Conservation (phyloP, 2,329 filamentous ascomycete species). For the Colletotrichum lindemuthianum region DNA sequence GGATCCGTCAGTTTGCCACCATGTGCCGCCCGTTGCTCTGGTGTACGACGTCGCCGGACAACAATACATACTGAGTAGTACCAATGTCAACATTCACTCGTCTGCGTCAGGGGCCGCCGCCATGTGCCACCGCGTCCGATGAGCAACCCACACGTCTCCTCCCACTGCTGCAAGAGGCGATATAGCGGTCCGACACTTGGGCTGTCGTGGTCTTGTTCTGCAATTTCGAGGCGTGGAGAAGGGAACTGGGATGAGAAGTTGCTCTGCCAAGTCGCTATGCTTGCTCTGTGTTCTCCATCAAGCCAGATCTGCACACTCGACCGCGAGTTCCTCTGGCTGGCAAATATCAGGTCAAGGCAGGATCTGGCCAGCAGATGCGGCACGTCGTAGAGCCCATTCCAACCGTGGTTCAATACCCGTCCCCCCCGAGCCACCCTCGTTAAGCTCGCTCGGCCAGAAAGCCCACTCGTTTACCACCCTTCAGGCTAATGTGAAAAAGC, state of each 20-base stretch:
- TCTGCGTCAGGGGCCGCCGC: slow-evolving; percentile 16
- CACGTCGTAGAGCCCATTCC: background rate
- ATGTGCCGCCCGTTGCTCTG: slow-evolving; percentile 25
- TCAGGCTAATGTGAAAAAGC: background rate
- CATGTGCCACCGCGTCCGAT: slow-evolving; percentile 3
- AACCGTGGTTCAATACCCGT: background rate
- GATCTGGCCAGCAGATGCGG: too few relatives aligned
- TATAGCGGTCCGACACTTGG: too few relatives aligned
- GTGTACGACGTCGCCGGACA: background rate
- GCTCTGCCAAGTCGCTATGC: too few relatives aligned
- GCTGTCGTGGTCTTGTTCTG: too few relatives aligned
- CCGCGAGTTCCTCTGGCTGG: too few relatives aligned
- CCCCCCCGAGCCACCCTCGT: background rate
- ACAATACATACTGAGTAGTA: background rate
- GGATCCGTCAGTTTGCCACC: slow-evolving; percentile 26
- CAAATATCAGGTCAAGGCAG: too few relatives aligned
- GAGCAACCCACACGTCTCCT: background rate
- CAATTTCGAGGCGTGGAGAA: too few relatives aligned
- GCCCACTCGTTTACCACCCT: slow-evolving; percentile 11
- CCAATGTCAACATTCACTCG: slow-evolving; percentile 2
- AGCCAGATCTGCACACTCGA: too few relatives aligned
- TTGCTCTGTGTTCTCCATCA: too few relatives aligned
- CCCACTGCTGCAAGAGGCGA: too few relatives aligned
- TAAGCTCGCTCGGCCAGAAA: background rate
- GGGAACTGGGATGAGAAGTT: too few relatives aligned